Conservation (phyloP, 106 monocot genomes). For the Acanthochlamys bracteata region DNA sequence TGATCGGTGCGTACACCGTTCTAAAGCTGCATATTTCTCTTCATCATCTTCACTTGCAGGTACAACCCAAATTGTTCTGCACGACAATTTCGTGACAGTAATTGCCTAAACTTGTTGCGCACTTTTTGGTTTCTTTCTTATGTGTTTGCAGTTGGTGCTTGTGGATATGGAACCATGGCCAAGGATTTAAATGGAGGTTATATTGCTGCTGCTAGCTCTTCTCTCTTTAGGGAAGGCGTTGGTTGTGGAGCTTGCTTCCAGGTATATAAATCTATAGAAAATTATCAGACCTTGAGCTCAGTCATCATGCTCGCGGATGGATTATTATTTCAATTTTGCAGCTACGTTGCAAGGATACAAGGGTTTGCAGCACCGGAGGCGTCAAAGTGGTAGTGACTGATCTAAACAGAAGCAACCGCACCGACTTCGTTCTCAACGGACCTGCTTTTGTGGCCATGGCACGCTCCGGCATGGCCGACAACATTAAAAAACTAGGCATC, state of each 20-base stretch:
- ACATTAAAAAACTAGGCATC: conserved; percentile 19
- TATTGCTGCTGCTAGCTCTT: conserved; percentile 36
- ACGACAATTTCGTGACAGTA: neutral
- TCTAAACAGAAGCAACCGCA: conserved; percentile 34
- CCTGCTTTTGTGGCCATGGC: conserved; percentile 65
- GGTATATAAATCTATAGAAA: conserved; percentile 17
- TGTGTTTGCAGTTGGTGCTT: conserved; percentile 61
- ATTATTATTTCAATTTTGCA: conserved; percentile 3
- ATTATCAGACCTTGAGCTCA: neutral
- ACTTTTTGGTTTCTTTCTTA: too few species aligned
- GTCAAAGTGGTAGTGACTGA: conserved; percentile 65
- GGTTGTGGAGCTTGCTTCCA: conserved; percentile 80
- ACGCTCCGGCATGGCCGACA: conserved; percentile 17
- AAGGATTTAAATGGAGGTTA: conserved; percentile 37
- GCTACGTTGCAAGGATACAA: conserved; percentile 60
- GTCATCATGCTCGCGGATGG: neutral
- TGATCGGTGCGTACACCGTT: conserved; percentile 62
- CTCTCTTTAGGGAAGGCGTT: conserved; percentile 50
- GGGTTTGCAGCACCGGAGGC: conserved; percentile 41
- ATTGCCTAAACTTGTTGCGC: neutral
- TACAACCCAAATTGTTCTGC: neutral
- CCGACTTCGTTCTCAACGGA: conserved; percentile 49
- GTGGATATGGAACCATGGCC: conserved; percentile 64
- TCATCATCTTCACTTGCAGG: conserved; percentile 45
- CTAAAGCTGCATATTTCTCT: conserved; percentile 52